phyloP scores from a whole-genome alignment of 148 eudicot species.

The Vaccinium corymbosum region DNA sequence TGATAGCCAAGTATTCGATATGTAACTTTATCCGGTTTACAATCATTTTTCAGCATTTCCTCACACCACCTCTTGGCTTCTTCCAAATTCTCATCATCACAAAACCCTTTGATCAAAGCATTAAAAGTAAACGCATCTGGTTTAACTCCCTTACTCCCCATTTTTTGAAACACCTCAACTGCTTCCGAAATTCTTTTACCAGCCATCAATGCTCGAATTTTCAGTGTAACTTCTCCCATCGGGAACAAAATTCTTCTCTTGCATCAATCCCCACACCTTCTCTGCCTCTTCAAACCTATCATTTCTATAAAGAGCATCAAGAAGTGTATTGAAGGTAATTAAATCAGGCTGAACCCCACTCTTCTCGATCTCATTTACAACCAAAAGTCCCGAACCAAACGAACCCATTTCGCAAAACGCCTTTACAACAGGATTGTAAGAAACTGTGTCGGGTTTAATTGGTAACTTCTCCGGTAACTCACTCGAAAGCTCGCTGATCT shows the following conservation, averaged over 20 bases:
- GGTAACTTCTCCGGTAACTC: constrained; percentile 36
- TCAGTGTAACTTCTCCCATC: constrained; percentile 32
- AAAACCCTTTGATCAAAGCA: constrained; percentile 32
- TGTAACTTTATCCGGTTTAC: constrained; percentile 22
- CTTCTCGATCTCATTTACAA: constrained; percentile 40
- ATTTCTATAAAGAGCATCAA: constrained; percentile 28
- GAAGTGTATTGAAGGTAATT: constrained; percentile 36
- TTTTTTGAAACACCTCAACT: constrained; percentile 23
- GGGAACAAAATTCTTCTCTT: constrained; percentile 32
- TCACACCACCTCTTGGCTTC: constrained; percentile 41
- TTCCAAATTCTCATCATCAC: constrained; percentile 30
- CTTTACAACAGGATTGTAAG: constrained; percentile 42
- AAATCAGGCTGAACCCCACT: constrained; percentile 36
- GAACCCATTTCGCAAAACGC: constrained; percentile 42
- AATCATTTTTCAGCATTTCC: constrained; percentile 19
- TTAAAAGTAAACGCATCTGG: constrained; percentile 27
- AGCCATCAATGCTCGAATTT: constrained; percentile 31
- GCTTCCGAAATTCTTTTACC: constrained; percentile 3
- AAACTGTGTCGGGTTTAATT: constrained; percentile 39
- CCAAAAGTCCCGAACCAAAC: constrained; percentile 26
- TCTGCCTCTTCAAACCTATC: constrained; percentile 36
- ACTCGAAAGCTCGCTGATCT: constrained; percentile 24
- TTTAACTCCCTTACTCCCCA: constrained; percentile 15
- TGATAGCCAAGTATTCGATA: constrained; percentile 18
- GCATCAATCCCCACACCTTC: constrained; percentile 46